Percentiles rank a stretch among this genome's conserved stretches.
phyloP scores from a whole-genome alignment of 2,329 filamentous ascomycete species.

The Coniochaeta pulveracea region DNA sequence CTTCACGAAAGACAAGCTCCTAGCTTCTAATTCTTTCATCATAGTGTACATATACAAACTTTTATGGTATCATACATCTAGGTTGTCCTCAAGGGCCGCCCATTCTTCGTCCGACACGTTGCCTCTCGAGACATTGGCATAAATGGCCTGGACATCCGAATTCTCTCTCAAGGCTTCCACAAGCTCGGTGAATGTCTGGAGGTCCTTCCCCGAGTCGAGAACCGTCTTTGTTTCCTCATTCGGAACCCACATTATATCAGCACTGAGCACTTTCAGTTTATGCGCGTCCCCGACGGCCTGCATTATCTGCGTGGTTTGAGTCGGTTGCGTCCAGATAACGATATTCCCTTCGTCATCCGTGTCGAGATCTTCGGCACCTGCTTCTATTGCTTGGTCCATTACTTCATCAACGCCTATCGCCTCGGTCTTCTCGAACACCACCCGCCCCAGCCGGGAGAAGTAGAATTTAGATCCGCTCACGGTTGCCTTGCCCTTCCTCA shows the following conservation, averaged over 20 bases:
- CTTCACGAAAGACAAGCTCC: too few species aligned
- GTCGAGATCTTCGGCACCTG: constrained; percentile 66
- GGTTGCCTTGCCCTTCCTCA: constrained; percentile 62
- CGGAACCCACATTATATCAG: constrained; percentile 75
- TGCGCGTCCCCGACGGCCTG: constrained; percentile 52
- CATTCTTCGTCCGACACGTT: constrained; percentile 39
- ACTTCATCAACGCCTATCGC: constrained; percentile 56
- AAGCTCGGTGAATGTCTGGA: constrained; percentile 47
- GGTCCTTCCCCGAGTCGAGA: constrained; percentile 40
- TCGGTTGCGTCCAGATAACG: constrained; percentile 59
- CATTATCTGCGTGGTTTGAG: constrained; percentile 50
- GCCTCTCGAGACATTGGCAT: constrained; percentile 54
- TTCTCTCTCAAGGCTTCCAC: constrained; percentile 52
- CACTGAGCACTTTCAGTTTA: constrained; percentile 56
- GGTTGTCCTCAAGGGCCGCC: constrained; percentile 38
- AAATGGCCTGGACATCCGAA: constrained; percentile 66
- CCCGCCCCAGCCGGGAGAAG: constrained; percentile 70
- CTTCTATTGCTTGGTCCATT: constrained; percentile 74
- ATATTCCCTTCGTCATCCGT: constrained; percentile 57
- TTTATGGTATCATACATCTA: constrained; percentile 28
- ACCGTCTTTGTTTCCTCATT: constrained; percentile 67
- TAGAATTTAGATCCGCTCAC: constrained; percentile 69
- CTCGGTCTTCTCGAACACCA: constrained; percentile 51
- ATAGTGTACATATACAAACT: constrained; percentile 24
- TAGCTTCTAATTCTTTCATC: too few species aligned